Evolutionary conservation across 179 eudicot genomes (phyloP), one percentile per base, ranked within the genome.

Genomic region (Patellifolia procumbens): DNA sequence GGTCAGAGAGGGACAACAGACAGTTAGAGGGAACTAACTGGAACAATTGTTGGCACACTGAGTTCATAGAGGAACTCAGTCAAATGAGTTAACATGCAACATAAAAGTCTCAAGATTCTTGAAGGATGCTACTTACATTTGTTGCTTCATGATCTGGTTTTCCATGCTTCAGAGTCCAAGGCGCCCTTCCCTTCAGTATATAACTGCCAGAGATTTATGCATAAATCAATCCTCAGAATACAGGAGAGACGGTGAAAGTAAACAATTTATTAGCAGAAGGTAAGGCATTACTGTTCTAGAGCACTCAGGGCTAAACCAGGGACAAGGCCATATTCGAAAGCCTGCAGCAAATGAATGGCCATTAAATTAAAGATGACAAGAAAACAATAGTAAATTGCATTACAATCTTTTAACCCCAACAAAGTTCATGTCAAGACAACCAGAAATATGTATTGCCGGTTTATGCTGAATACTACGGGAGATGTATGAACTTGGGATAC

Each of bases 141-240:
- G 94, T 95, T 59, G 97, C 87, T 81, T 90, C 88, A 73, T 91
- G 96, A 83, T 95, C 99, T 56, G 96, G 94, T 83, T 86, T 90
- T 73, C 95, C 91, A 89, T 95, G 99, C 88, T 85, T 91, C 77
- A 95, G 77, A 0, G 97, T 95, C 88, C 90, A 79, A 7, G 98
- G 97, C 55, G 89, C 85, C 83, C 83, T 88, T 77, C 97, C 99
- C 84, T 78, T 91, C 81, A 90, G 66, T 78, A 95, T 42, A 74
- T 91, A 95, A 81, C 99, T 95, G 88, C 66, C 55, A 82, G 28
- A 28, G 65, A 81, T 31, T 67, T 22, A 70, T 60, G 49, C 20
- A 67, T 52, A 72, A 13, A 56, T 78, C 67, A 60, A 39, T 79
- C 70, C 62, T 73, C 61, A 67, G 39, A 59, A 39, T 19, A 46